phyloP scores from a whole-genome alignment of 2,329 filamentous ascomycete species.

The Rugonectria rugulosa region DNA sequence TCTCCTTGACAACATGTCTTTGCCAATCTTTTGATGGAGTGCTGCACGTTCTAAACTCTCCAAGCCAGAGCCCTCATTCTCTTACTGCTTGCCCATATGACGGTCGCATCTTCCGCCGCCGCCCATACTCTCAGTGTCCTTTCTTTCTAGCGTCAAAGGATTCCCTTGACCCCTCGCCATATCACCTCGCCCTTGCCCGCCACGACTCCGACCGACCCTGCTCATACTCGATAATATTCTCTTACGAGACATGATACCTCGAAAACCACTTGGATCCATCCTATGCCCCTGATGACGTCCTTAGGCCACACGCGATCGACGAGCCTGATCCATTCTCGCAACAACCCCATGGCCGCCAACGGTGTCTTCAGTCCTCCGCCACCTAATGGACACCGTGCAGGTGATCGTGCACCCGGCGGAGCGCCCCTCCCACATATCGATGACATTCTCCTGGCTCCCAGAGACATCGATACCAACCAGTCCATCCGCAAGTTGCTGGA shows the following conservation, averaged over 20 bases:
- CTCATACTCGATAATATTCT: background rate
- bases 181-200: slow-evolving; percentile 1
- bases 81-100: slow-evolving; percentile 11
- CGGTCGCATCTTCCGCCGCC: slow-evolving; percentile 16
- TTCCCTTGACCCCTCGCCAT: background rate
- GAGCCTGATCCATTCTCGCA: slow-evolving; percentile 37
- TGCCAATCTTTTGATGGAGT: slow-evolving; percentile 24
- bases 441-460: slow-evolving; percentile 56
- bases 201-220: slow-evolving; percentile 8
- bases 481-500: slow-evolving; percentile 63
- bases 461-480: slow-evolving; percentile 56
- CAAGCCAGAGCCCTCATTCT: slow-evolving; percentile 27
- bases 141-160: too few species aligned
- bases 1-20: slow-evolving; percentile 15
- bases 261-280: slow-evolving; percentile 14
- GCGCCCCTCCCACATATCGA: slow-evolving; percentile 60
- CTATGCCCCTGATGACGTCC: slow-evolving; percentile 35
- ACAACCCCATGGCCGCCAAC: slow-evolving; percentile 43
- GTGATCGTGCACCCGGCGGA: slow-evolving; percentile 33
- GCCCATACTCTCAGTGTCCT: slow-evolving; percentile 7
- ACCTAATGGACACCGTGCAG: slow-evolving; percentile 39
- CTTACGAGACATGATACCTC: slow-evolving; percentile 22
- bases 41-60: slow-evolving; percentile 20
- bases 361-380: slow-evolving; percentile 41
- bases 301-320: slow-evolving; percentile 37